Base-by-base conservation (phyloP, 768 basidiomycete species). In the Kwoniella sp. region DNA sequence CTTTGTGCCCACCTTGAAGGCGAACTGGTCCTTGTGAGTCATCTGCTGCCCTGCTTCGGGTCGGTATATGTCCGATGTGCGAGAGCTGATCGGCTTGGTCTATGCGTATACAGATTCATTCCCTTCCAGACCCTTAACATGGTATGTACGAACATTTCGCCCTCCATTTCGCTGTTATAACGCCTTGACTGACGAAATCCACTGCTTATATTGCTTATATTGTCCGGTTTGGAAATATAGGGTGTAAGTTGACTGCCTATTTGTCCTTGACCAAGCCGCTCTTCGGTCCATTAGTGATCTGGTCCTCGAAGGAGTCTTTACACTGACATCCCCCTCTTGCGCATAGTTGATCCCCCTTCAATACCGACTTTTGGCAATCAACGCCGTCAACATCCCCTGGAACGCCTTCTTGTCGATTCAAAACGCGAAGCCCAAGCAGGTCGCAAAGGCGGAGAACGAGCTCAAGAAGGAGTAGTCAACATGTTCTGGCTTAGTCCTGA, bases 381-480 rank as follows among this genome's bases (percentile, higher is more conserved):
- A 77, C 65, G 73, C 41, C 48, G 74, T 80, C 71, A 79, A 75
- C 66, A 72, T 80, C 51, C 77, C 77, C 17, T 80, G 79, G 77
- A 78, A 78, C 71, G 65, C 76, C 47, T 78, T 67, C 68, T 56
- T 78, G 30, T 78, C 76, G 17, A 45, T 78, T 15, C 76, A 78
- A 55, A 72, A 72, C 48, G 66, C 68, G 58, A 72, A 74, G 53
- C 68, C 68, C 22, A 67, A 71, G 34, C 56, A 64, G 38, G 54
- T 64, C 17, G 70, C 68, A 38, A 60, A 62, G 41, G 67, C 48
- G 53, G 59, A 73, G 51, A 28, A 47, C 13, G 55, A 56, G 22
- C 25, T 51, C 20, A 55, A 63, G 38, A 53, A 55, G 48, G 62
- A 38, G 11, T 63, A 63, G n/a, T n/a, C n/a, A n/a, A n/a, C n/a